phyloP scores from a whole-genome alignment of 2,329 filamentous ascomycete species.

The Colletotrichum theobromicola region DNA sequence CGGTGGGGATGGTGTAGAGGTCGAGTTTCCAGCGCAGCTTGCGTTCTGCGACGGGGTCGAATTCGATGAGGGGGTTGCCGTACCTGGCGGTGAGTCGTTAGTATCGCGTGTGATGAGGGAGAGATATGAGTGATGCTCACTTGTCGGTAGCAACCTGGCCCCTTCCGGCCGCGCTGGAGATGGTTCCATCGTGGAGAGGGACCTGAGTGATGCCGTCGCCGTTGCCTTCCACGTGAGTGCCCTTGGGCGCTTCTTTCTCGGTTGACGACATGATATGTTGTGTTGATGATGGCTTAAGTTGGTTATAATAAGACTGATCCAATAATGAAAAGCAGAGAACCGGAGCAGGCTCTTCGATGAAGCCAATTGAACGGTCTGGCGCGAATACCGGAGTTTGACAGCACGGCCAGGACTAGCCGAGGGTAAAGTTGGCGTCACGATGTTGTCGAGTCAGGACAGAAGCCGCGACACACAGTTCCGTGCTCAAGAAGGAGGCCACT shows the following conservation, averaged over 20 bases:
- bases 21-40: slow-evolving; percentile 69
- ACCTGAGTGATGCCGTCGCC: slow-evolving; percentile 16
- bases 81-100: slow-evolving; percentile 37
- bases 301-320: neutral
- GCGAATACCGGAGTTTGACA: neutral
- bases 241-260: slow-evolving; percentile 7
- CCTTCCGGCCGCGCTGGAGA: slow-evolving; percentile 39
- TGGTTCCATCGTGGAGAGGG: slow-evolving; percentile 1
- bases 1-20: slow-evolving; percentile 67
- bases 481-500: neutral
- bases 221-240: slow-evolving; percentile 2
- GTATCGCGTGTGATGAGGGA: fast-evolving
- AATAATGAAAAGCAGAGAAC: neutral
- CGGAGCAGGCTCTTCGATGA: neutral
- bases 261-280: neutral
- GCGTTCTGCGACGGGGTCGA: slow-evolving; percentile 62
- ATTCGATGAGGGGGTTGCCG: slow-evolving; percentile 54
- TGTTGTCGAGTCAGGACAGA: neutral
- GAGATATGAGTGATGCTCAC: slow-evolving; percentile 27
- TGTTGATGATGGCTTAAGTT: neutral
- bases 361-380: neutral
- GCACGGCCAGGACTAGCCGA: neutral
- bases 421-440: neutral
- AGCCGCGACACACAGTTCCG: neutral
- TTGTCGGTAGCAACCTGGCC: slow-evolving; percentile 53